Evolutionary conservation across 352 stramenopile species (phyloP), one percentile per base, ranked within the genome.

Genomic region (Phytophthora citrophthora): DNA sequence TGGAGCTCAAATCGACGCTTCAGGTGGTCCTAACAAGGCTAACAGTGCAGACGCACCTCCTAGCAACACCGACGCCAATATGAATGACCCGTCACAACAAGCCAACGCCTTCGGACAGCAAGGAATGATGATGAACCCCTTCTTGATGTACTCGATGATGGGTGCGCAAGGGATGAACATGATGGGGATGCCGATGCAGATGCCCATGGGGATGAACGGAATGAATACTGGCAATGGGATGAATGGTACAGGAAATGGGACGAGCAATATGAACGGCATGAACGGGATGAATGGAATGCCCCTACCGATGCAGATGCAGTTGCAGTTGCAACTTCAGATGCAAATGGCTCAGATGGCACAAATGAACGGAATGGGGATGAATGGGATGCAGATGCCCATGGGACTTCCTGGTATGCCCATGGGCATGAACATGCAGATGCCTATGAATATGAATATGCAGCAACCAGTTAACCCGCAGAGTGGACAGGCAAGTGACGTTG

Each of bases 131-230:
- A 83, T 91, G 70, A 87, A 87, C 20, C 80, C 83, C 27, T 93
- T 94, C 53, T 88, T 94, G 76, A 91, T 93, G 84, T 93, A 91
- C 53, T 68, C 80, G 47, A 92, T 93, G 83, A 90, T 93, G 81
- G 77, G 77, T 24, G 40, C 65, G 2, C 64, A 71, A 41, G 64
- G 45, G 23, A 73, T 76, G 62, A 76, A 76, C 39, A 74, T 80
- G 65, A 78, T 72, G 70, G 72, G 66, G 16, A 87, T 90, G 76
- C 63, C 68, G 3, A 78, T 90, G 62, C 71, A 74, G 11, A 77
- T 86, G 68, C 61, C 72, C 3, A 83, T 89, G 75, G 73, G 72
- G 10, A 80, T 69, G 54, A 69, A 50, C 20, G 47, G 27, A 15
- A 54, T 60, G 41, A 66, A 66, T 15, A 16, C 31, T 12, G 23